A percentile compares a stretch with the other conserved stretches of the same genome.
Evolutionary conservation across 768 basidiomycete genomes (phyloP).

Genomic region (Auriscalpium microsporum): DNA sequence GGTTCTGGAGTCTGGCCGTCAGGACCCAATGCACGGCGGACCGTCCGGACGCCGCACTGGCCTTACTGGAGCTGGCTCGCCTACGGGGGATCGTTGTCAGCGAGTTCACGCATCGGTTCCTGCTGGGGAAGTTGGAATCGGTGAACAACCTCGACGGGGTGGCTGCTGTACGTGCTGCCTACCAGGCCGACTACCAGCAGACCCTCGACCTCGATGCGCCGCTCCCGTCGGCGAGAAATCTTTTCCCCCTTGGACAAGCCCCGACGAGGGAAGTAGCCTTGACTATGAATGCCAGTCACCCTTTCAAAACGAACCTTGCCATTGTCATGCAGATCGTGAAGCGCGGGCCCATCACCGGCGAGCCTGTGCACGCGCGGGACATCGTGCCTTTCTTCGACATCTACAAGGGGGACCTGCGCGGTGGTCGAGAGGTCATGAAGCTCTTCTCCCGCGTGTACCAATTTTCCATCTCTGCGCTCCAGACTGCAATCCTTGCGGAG

Average conservation of each 20-base stretch:
- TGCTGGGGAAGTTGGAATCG: slow-evolving; percentile 22
- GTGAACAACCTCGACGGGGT: slow-evolving; percentile 4
- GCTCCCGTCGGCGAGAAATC: neutral
- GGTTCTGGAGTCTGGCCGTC: slow-evolving; percentile 32
- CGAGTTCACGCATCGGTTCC: slow-evolving; percentile 27
- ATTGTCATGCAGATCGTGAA: slow-evolving; percentile 2
- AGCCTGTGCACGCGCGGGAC: neutral
- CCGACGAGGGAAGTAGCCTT: too few relatives aligned
- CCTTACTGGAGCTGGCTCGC: slow-evolving; percentile 32
- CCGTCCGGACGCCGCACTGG: slow-evolving; percentile 33
- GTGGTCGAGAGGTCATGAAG: neutral
- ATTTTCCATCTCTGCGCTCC: neutral
- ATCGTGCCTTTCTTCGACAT: slow-evolving; percentile 12
- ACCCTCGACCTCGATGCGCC: slow-evolving; percentile 2
- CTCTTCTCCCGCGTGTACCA: slow-evolving; percentile 7
- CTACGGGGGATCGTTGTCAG: slow-evolving; percentile 25
- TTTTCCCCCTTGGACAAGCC: neutral
- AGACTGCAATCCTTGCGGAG: slow-evolving; percentile 18
- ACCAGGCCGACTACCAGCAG: neutral
- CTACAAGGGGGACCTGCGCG: slow-evolving; percentile 6
- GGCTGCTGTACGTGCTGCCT: neutral
- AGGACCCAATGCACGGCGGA: slow-evolving; percentile 31
- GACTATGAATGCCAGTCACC: neutral
- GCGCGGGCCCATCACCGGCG: neutral
- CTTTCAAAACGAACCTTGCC: neutral